Conservation (phyloP, 371 early-diverging fungal genomes). For the Polyrhizophydium stewartii region DNA sequence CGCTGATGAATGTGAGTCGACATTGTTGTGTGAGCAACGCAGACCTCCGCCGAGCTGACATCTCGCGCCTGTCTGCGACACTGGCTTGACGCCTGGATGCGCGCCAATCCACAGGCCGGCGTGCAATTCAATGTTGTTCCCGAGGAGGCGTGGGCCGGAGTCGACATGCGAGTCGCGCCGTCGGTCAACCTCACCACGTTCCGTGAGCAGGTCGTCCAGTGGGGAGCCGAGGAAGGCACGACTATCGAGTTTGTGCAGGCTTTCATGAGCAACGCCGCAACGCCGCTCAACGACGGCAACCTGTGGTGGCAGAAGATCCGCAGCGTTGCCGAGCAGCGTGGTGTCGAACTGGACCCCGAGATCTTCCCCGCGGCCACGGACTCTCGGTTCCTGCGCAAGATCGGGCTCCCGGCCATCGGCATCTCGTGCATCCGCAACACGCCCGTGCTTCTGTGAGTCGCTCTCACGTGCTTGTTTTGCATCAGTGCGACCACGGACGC, state of each 20-base stretch:
- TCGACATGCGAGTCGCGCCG: slow-evolving; percentile 73
- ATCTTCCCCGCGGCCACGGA: slow-evolving; percentile 80
- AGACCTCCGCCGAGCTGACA: no score
- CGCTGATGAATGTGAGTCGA: slow-evolving; percentile 51
- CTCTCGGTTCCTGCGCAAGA: slow-evolving; percentile 62
- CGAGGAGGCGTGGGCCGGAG: slow-evolving; percentile 48
- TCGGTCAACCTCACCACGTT: slow-evolving; percentile 52
- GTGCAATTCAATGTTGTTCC: slow-evolving; percentile 59
- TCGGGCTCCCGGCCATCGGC: slow-evolving; percentile 69
- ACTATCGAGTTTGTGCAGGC: slow-evolving; percentile 50
- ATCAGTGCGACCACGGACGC: not conserved
- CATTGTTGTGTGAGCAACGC: not conserved
- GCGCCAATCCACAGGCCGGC: not conserved
- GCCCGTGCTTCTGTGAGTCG: slow-evolving; percentile 53
- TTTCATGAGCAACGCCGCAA: slow-evolving; percentile 37
- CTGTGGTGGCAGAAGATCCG: slow-evolving; percentile 60
- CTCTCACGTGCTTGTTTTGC: not conserved
- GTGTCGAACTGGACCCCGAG: slow-evolving; percentile 49
- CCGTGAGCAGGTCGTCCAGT: slow-evolving; percentile 42
- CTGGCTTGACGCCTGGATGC: no score
- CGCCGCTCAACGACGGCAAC: slow-evolving; percentile 48
- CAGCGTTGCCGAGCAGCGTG: slow-evolving; percentile 35
- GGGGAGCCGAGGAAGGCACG: slow-evolving; percentile 49
- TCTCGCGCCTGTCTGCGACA: no score
- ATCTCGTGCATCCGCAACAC: slow-evolving; percentile 68